Percentiles rank a stretch among this genome's conserved stretches.
Conservation (phyloP, 108 stramenopile species). For the Poteriospumella lacustris region DNA sequence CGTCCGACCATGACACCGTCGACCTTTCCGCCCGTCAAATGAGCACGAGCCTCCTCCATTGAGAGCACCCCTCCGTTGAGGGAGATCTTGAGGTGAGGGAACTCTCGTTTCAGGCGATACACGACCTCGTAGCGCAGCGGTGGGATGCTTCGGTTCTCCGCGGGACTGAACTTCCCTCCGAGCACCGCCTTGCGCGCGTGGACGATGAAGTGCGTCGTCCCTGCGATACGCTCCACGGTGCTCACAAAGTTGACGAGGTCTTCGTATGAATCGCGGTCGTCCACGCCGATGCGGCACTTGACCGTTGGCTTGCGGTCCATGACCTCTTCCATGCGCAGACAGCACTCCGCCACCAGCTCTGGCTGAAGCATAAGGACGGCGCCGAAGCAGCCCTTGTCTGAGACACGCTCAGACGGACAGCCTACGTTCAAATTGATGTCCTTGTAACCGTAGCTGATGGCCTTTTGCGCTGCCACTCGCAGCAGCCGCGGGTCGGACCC, state of each 20-base stretch:
- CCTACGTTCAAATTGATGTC: constrained; percentile 96
- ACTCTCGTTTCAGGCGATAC: background rate
- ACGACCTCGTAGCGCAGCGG: background rate
- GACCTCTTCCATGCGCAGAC: constrained; percentile 66
- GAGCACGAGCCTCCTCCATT: background rate
- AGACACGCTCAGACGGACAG: constrained; percentile 91
- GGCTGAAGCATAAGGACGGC: constrained; percentile 93
- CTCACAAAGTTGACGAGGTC: constrained; percentile 72
- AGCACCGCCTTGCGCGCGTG: constrained; percentile 96
- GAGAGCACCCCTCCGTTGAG: background rate
- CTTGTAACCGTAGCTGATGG: constrained; percentile 62
- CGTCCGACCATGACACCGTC: constrained; percentile 20
- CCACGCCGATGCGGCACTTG: constrained; percentile 86
- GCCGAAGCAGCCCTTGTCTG: constrained; percentile 87
- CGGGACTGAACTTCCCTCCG: constrained; percentile 74
- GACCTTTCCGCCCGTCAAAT: background rate
- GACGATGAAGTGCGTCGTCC: constrained; percentile 81
- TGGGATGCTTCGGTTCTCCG: constrained; percentile 50
- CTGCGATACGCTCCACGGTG: constrained; percentile 66
- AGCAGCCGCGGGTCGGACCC: constrained; percentile 81
- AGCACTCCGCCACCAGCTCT: constrained; percentile 69
- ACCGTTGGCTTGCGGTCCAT: constrained; percentile 66
- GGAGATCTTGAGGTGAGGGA: background rate
- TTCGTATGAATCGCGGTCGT: constrained; percentile 72
- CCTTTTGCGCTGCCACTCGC: constrained; percentile 54